Conservation (phyloP, 108 stramenopile genomes). For the Nannochloropsis oceanica region DNA sequence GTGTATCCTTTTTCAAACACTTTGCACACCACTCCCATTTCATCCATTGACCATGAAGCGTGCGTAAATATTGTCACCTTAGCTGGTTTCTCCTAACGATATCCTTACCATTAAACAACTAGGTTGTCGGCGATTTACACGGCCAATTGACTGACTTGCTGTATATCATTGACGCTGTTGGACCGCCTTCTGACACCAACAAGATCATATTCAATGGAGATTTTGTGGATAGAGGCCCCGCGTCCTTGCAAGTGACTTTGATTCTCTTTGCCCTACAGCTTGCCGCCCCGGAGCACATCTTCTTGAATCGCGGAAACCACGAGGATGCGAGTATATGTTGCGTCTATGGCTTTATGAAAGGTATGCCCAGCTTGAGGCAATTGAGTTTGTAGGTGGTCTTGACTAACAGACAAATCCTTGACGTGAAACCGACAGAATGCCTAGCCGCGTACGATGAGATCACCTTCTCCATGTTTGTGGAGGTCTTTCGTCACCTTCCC, state of each 20-base stretch:
- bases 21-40: too few relatives aligned
- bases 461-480: constrained; percentile 39
- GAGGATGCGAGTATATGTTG: constrained; percentile 46
- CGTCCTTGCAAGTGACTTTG: constrained; percentile 11
- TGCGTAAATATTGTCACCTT: too few relatives aligned
- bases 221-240: constrained; percentile 35
- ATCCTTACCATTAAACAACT: too few relatives aligned
- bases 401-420: too few relatives aligned
- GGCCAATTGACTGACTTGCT: constrained; percentile 33
- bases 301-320: constrained; percentile 51
- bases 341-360: constrained; percentile 46
- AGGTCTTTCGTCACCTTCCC: constrained; percentile 36
- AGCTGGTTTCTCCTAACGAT: too few relatives aligned
- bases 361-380: too few relatives aligned
- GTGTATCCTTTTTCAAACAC: too few relatives aligned
- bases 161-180: constrained; percentile 23
- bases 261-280: constrained; percentile 26
- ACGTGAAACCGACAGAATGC: too few relatives aligned
- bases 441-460: constrained; percentile 43
- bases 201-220: constrained; percentile 41
- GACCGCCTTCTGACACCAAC: constrained; percentile 16
- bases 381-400: too few relatives aligned
- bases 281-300: constrained; percentile 6
- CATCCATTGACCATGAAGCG: too few relatives aligned
- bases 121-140: constrained; percentile 38